phyloP scores from a whole-genome alignment of 2,329 filamentous ascomycete species.

The Cadophora gregata region DNA sequence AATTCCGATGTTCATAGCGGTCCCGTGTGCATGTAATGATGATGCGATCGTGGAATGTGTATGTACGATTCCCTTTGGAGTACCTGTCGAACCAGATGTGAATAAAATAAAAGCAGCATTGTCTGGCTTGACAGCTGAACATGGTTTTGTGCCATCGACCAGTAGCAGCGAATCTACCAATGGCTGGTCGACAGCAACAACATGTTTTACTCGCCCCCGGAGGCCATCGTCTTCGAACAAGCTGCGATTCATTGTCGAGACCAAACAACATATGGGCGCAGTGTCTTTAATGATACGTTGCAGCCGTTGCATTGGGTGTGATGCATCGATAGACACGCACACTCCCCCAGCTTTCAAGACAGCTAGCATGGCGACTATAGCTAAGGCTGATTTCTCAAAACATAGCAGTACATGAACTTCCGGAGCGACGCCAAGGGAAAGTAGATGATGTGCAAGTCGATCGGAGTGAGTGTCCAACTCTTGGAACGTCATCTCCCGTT shows the following conservation, averaged over 20 bases:
- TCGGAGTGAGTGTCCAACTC: conserved; percentile 34
- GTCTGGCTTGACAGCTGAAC: not conserved
- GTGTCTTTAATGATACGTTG: conserved; percentile 16
- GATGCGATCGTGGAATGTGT: conserved; percentile 53
- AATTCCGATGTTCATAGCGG: conserved; percentile 12
- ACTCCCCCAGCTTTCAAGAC: conserved; percentile 39
- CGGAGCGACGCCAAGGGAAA: conserved; percentile 12
- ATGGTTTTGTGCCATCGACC: not conserved
- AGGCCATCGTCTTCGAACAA: conserved; percentile 8
- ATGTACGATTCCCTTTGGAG: conserved; percentile 47
- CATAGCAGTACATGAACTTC: conserved; percentile 34
- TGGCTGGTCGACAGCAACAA: conserved; percentile 4
- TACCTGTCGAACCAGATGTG: conserved; percentile 53
- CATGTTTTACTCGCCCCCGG: not conserved
- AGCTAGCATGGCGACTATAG: conserved; percentile 38
- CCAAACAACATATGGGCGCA: conserved; percentile 1
- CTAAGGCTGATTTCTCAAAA: conserved; percentile 40
- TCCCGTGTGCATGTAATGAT: conserved; percentile 10
- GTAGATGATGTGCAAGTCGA: conserved; percentile 25
- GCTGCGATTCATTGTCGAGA: not conserved
- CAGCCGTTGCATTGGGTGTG: conserved; percentile 37
- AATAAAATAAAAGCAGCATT: conserved; percentile 48
- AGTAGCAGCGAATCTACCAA: not conserved
- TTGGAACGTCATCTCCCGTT: conserved; percentile 35
- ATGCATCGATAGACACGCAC: conserved; percentile 42